Evolutionary conservation across 768 basidiomycete genomes (phyloP), one percentile per base, ranked within the genome.

Genomic region (Epithele typhae): DNA sequence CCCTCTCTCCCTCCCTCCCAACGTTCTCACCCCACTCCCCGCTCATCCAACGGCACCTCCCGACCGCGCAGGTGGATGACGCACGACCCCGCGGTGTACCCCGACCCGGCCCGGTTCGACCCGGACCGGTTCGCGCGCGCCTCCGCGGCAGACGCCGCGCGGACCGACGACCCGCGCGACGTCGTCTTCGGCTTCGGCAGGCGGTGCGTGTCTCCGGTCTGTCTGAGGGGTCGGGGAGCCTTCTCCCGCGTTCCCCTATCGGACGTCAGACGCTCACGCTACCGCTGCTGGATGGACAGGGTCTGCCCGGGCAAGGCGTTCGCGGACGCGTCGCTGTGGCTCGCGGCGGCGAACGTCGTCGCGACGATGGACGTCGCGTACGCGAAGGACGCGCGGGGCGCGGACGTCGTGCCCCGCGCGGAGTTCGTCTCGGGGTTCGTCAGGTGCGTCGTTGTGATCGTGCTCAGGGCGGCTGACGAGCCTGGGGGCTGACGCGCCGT

Each of bases 311-410:
- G 62, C 2, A 45, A 53, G 22, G 40, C 49, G n/a, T 56, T 64
- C 15, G 62, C 62, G 7, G 54, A 58, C 22, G 41, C 54, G 2
- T 48, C 35, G 34, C 14, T 62, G 3, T 64, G 56, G 59, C 49
- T 64, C 15, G 54, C 51, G 14, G 46, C 53, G 23, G 57, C 57
- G 24, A 59, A 52, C 47, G 46, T 64, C 23, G 37, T 64, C 22
- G 57, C 62, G 32, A 55, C 57, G 11, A 56, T 63, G 44, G 51
- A 63, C 41, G 33, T 61, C 19, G 11, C 43, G 10, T 39, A 15
- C 25, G 42, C 48, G 19, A 44, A 64, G 24, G 75, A 77, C 56
- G 65, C 64, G 23, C 46, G 66, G 19, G 77, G 74, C 10, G 59
- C 64, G 19, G 66, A 64, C 19, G 62, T 73, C 18, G 65, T 67